These are phyloP conservation scores for Cordyceps fumosorosea DNA, from an alignment of 2,329 filamentous ascomycete species.

Conservation along the genomic window DNA sequence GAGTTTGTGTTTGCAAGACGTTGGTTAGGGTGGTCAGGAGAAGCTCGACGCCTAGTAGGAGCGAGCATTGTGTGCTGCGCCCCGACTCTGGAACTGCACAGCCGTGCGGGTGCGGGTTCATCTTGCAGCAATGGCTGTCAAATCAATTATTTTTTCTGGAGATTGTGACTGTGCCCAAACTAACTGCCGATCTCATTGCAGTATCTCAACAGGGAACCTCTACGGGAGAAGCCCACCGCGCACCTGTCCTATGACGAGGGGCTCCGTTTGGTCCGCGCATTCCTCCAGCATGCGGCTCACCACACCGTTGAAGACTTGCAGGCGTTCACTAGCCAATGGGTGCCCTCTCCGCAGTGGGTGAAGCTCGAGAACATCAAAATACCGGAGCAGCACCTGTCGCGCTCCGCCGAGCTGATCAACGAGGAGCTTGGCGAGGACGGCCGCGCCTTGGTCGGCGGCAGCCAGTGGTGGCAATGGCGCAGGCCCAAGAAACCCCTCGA, in stretches of 20 bases:
- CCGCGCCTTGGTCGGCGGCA: conserved; percentile 68
- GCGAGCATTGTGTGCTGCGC: background rate
- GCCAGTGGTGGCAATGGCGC: conserved; percentile 86
- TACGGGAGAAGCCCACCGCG: conserved; percentile 73
- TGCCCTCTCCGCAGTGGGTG: conserved; percentile 84
- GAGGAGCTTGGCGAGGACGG: conserved; percentile 74
- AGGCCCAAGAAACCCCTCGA: conserved; percentile 58
- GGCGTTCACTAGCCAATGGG: conserved; percentile 84
- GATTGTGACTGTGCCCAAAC: background rate
- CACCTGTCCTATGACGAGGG: conserved; percentile 94
- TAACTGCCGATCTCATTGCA: conserved; percentile 26
- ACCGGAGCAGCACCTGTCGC: conserved; percentile 53
- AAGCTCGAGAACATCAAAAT: conserved; percentile 66
- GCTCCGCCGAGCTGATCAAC: conserved; percentile 61
- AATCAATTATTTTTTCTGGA: background rate
- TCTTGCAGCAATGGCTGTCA: background rate
- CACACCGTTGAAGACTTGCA: conserved; percentile 93
- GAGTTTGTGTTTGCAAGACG: conserved; percentile 27
- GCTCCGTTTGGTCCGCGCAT: conserved; percentile 76
- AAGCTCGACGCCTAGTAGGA: background rate
- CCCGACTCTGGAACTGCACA: background rate
- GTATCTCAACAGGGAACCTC: conserved; percentile 75
- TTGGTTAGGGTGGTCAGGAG: background rate
- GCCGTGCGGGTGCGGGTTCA: background rate
- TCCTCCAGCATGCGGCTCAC: conserved; percentile 76